These are phyloP conservation scores for Pseudoneurospora amorphoporcata DNA, from an alignment of 495 filamentous ascomycete species.

Conservation along the genomic window DNA sequence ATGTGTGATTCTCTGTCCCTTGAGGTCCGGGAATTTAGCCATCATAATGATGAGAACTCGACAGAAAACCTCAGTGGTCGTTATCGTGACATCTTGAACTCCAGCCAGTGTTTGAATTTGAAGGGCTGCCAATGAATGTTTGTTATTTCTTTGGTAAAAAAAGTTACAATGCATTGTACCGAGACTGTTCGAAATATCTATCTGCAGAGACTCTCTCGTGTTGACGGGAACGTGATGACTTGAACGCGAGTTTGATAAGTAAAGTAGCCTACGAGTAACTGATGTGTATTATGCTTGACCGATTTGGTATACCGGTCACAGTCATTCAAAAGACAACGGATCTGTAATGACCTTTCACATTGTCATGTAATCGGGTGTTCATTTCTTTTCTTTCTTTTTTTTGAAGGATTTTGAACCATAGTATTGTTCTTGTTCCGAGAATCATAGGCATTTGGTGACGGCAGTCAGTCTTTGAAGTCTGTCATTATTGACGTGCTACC, in stretches of 20 bases:
- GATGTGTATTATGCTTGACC: too few relatives aligned
- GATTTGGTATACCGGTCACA: not conserved
- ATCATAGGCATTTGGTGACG: not conserved
- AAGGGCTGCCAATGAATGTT: too few relatives aligned
- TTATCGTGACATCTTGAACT: not conserved
- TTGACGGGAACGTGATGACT: too few relatives aligned
- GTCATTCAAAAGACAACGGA: not conserved
- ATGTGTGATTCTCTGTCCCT: not conserved
- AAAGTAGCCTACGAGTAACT: too few relatives aligned
- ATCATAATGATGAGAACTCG: not conserved
- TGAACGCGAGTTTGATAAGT: not conserved
- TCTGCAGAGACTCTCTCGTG: too few relatives aligned
- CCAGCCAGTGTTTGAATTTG: too few relatives aligned
- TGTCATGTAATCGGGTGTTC: not conserved
- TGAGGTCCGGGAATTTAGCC: not conserved
- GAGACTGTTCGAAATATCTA: too few relatives aligned
- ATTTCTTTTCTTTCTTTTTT: too few relatives aligned
- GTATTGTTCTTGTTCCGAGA: not conserved
- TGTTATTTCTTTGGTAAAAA: too few relatives aligned
- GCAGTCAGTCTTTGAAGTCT: not conserved
- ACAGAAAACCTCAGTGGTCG: not conserved
- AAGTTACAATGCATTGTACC: too few relatives aligned
- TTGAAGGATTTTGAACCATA: fast-evolving
- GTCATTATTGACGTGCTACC: not conserved
- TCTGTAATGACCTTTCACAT: not conserved